These are phyloP conservation scores for Alternaria viburni DNA, from an alignment of 2,329 filamentous ascomycete genomes.

Conservation along the genomic window DNA sequence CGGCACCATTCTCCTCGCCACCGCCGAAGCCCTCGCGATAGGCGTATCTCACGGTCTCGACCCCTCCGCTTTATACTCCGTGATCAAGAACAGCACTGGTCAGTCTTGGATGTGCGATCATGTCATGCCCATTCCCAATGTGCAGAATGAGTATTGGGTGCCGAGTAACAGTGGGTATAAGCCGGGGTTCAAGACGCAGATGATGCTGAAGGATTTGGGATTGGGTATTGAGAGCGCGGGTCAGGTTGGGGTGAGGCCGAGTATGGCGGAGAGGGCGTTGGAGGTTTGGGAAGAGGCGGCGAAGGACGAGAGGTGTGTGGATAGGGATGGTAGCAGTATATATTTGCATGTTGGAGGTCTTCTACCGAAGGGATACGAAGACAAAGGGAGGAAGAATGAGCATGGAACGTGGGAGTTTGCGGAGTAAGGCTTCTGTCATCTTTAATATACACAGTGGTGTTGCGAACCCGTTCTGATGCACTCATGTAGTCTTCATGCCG, in stretches of 20 bases:
- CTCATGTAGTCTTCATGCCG: neutral
- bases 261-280: slow-evolving; percentile 40
- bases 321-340: slow-evolving; percentile 40
- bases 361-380: slow-evolving; percentile 35
- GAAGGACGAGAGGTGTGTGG: slow-evolving; percentile 28
- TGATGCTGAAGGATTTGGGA: slow-evolving; percentile 45
- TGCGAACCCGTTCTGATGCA: neutral
- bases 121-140: slow-evolving; percentile 42
- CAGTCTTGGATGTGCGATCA: slow-evolving; percentile 46
- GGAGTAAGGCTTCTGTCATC: neutral
- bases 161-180: slow-evolving; percentile 43
- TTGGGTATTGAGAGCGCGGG: slow-evolving; percentile 37
- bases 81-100: slow-evolving; percentile 40
- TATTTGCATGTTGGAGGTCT: slow-evolving; percentile 40
- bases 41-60: slow-evolving; percentile 41
- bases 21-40: slow-evolving; percentile 41
- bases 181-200: slow-evolving; percentile 44
- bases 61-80: slow-evolving; percentile 31
- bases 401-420: slow-evolving; percentile 35
- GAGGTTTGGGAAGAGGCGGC: slow-evolving; percentile 34
- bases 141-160: slow-evolving; percentile 36
- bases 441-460: neutral
- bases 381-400: slow-evolving; percentile 29
- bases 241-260: slow-evolving; percentile 31
- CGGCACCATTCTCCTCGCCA: slow-evolving; percentile 40